phyloP scores from a whole-genome alignment of 176 grass and related monocot genomes.

The Paspalum vaginatum region DNA sequence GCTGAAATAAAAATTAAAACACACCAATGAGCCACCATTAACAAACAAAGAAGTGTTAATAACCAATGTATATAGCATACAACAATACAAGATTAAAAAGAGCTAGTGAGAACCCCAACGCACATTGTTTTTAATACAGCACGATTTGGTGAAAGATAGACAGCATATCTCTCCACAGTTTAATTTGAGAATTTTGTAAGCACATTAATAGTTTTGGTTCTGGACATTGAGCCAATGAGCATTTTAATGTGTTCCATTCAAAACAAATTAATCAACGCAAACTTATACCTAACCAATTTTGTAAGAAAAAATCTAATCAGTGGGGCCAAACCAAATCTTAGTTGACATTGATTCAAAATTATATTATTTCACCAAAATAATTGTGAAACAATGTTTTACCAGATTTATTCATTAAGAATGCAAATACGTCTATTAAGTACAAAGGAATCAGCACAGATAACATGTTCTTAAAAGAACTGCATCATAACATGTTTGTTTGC shows the following conservation, averaged over 20 bases:
- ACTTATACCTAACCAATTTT: background rate
- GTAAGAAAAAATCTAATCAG: background rate
- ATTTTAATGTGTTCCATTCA: background rate
- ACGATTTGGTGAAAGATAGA: background rate
- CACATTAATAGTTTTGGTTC: background rate
- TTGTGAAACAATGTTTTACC: background rate
- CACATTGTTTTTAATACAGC: slow-evolving; percentile 15
- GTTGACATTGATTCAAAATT: background rate
- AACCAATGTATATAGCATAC: background rate
- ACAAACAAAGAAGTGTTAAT: slow-evolving; percentile 5
- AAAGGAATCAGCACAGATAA: background rate
- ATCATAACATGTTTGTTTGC: background rate
- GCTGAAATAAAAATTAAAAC: slow-evolving; percentile 68
- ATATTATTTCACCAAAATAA: background rate
- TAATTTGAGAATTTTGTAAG: background rate
- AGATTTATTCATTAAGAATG: background rate
- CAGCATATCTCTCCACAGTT: background rate
- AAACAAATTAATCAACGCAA: background rate
- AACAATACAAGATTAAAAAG: background rate
- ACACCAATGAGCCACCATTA: slow-evolving; percentile 30
- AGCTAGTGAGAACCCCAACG: background rate
- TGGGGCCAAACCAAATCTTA: background rate
- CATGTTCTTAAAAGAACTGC: background rate
- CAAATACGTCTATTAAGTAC: background rate
- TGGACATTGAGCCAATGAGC: background rate